These are phyloP conservation scores for Meyerozyma guilliermondii DNA, from an alignment of 1,139 yeast species.

Conservation along the genomic window DNA sequence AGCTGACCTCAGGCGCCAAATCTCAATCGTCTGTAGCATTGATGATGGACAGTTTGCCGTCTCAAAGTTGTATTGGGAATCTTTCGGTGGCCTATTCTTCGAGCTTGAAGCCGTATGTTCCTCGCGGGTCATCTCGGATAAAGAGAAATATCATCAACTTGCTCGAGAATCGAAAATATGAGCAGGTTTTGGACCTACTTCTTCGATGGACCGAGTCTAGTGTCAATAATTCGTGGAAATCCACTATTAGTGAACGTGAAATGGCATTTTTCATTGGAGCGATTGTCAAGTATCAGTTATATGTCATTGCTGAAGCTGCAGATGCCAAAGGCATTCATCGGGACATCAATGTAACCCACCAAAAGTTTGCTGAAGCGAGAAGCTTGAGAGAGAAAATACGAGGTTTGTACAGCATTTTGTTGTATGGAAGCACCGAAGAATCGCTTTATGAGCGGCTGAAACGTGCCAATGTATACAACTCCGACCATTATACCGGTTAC, in stretches of 20 bases:
- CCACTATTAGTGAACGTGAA: slow-evolving; percentile 16
- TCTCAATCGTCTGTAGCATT: neutral
- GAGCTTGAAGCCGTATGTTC: neutral
- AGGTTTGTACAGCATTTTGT: slow-evolving; percentile 22
- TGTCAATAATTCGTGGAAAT: slow-evolving; percentile 5
- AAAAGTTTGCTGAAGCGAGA: slow-evolving; percentile 8
- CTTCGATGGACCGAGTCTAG: slow-evolving; percentile 13
- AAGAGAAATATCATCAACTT: slow-evolving; percentile 15
- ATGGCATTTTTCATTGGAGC: slow-evolving; percentile 20
- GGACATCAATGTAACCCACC: slow-evolving; percentile 4
- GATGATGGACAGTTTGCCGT: slow-evolving; percentile 7
- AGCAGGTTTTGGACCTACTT: slow-evolving; percentile 17
- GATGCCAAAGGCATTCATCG: slow-evolving; percentile 5
- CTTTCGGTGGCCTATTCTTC: neutral
- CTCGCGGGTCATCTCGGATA: slow-evolving; percentile 3
- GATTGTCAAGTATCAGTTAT: slow-evolving; percentile 20
- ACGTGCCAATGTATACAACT: slow-evolving; percentile 16
- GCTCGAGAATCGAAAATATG: slow-evolving; percentile 15
- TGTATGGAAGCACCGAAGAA: slow-evolving; percentile 17
- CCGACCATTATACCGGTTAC: slow-evolving; percentile 17
- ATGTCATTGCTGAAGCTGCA: slow-evolving; percentile 9
- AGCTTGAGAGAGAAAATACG: slow-evolving; percentile 20
- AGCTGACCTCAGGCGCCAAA: neutral
- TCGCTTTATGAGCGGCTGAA: slow-evolving; percentile 18
- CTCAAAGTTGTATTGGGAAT: slow-evolving; percentile 6